Percentiles rank a stretch among this genome's conserved stretches.
Evolutionary conservation across 2,329 filamentous ascomycete genomes (phyloP).

Genomic region (Penicillium sp.): DNA sequence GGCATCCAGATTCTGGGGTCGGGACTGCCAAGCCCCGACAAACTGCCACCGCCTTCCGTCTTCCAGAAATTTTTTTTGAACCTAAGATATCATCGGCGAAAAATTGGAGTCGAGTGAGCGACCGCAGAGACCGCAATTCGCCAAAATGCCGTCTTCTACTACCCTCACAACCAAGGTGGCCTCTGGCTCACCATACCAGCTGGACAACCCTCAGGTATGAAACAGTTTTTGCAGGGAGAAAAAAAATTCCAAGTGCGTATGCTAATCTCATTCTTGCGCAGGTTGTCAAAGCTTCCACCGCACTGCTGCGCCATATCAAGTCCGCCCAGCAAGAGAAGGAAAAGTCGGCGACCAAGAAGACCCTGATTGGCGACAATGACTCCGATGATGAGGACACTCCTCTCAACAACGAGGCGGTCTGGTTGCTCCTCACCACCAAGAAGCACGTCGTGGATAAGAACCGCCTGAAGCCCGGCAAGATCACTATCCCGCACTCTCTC

Average conservation of each 20-base stretch:
- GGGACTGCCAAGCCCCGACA: conserved; percentile 37
- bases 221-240: background rate
- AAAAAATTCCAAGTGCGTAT: conserved; percentile 17
- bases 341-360: conserved; percentile 58
- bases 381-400: conserved; percentile 54
- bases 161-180: conserved; percentile 49
- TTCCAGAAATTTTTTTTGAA: conserved; percentile 43
- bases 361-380: conserved; percentile 50
- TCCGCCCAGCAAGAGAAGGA: conserved; percentile 56
- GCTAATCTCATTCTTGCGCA: conserved; percentile 40
- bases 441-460: conserved; percentile 74
- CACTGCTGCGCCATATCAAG: conserved; percentile 64
- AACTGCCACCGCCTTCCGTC: conserved; percentile 46
- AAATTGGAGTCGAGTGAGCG: conserved; percentile 36
- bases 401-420: conserved; percentile 60
- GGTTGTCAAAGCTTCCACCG: conserved; percentile 65
- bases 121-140: conserved; percentile 33
- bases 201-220: conserved; percentile 55
- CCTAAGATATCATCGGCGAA: conserved; percentile 38
- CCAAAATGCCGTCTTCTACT: conserved; percentile 50
- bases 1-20: conserved; percentile 20
- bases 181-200: conserved; percentile 54
- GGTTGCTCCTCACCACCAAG: conserved; percentile 68
- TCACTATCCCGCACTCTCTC: conserved; percentile 77
- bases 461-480: conserved; percentile 82